Conservation (phyloP, 2,329 filamentous ascomycete genomes). For the Colletotrichum aenigma region DNA sequence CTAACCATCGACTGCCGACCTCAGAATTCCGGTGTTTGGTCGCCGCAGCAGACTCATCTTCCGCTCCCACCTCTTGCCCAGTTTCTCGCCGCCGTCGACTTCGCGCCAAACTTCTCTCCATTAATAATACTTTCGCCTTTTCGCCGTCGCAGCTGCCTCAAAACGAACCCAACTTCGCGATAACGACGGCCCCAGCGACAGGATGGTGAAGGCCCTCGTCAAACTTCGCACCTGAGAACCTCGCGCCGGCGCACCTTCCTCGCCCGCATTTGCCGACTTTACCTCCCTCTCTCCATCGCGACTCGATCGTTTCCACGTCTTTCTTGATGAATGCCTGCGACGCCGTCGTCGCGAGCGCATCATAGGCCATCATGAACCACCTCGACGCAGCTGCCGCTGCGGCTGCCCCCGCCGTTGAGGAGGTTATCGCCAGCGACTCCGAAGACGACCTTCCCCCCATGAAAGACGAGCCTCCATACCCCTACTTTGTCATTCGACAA, state of each 20-base stretch:
- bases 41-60: not conserved
- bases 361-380: slow-evolving; percentile 14
- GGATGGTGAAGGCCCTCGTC: slow-evolving; percentile 14
- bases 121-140: not conserved
- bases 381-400: slow-evolving; percentile 5
- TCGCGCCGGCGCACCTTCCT: slow-evolving; percentile 17
- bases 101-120: not conserved
- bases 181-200: slow-evolving; percentile 1
- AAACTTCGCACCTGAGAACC: slow-evolving; percentile 11
- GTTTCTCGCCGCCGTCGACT: not conserved
- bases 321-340: not conserved
- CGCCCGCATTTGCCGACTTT: not conserved
- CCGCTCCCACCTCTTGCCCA: not conserved
- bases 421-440: slow-evolving; percentile 19
- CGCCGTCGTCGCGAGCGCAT: slow-evolving; percentile 1
- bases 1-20: slow-evolving; percentile 11
- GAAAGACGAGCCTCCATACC: slow-evolving; percentile 39
- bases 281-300: not conserved
- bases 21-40: slow-evolving; percentile 10
- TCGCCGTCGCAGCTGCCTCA: not conserved
- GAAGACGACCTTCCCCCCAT: slow-evolving; percentile 36
- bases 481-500: slow-evolving; percentile 74
- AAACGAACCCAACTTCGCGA: not conserved
- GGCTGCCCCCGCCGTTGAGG: slow-evolving; percentile 10
- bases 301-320: not conserved